phyloP scores from a whole-genome alignment of 768 basidiomycete genomes.

The Collybia mongolica region DNA sequence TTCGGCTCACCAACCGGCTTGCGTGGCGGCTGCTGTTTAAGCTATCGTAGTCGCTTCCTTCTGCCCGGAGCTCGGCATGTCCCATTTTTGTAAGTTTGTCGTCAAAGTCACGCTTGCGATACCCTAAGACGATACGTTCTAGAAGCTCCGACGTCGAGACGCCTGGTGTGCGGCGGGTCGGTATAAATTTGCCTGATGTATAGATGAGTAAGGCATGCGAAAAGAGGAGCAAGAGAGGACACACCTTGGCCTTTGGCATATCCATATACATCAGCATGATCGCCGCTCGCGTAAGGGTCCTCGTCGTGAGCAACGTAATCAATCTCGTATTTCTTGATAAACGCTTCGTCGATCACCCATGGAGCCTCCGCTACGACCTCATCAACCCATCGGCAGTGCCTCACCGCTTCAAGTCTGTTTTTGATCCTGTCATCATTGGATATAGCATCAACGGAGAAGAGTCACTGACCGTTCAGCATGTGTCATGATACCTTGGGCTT shows the following conservation, averaged over 20 bases:
- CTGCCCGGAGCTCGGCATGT: conserved; percentile 63
- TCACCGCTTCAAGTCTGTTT: conserved; percentile 76
- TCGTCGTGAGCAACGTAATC: conserved; percentile 99
- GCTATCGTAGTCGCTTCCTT: conserved; percentile 55
- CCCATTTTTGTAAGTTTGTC: conserved; percentile 91
- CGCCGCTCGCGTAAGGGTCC: conserved; percentile 77
- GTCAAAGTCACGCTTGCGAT: conserved; percentile 85
- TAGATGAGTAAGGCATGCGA: neutral
- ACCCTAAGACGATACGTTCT: conserved; percentile 87
- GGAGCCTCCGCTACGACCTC: conserved; percentile 90
- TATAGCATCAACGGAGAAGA: neutral
- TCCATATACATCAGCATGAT: conserved; percentile 82
- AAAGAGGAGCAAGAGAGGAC: conserved; percentile 16
- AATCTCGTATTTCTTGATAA: conserved; percentile 82
- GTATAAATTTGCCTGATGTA: conserved; percentile 82
- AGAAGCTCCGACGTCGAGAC: conserved; percentile 92
- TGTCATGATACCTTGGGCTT: conserved; percentile 84
- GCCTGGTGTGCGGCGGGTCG: conserved; percentile 92
- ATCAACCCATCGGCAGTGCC: conserved; percentile 98
- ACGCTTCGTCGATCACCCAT: conserved; percentile 83
- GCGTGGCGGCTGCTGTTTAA: conserved; percentile 23
- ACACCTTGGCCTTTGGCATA: conserved; percentile 79
- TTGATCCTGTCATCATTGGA: conserved; percentile 3
- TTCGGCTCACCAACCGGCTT: conserved; percentile 31
- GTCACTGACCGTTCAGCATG: conserved; percentile 56